Conservation (phyloP, 306 rosid genomes). For the Gillenia trifoliata region DNA sequence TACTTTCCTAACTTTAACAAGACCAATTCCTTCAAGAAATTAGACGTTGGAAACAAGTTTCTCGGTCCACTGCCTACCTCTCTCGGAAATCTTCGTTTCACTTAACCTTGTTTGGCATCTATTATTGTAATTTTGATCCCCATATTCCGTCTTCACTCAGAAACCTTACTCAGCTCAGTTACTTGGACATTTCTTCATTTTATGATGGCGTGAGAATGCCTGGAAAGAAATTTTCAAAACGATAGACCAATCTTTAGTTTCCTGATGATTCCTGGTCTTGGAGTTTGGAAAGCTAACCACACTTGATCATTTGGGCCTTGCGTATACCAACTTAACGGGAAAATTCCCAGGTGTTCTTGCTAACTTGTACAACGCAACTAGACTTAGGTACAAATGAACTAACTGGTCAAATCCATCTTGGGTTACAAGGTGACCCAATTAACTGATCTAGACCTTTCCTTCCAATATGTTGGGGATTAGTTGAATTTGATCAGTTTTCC, state of each 20-base stretch:
- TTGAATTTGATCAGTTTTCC: conserved; percentile 17
- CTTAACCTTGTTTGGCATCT: background rate
- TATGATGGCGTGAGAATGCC: too few relatives aligned
- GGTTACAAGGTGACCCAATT: background rate
- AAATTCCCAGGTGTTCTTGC: too few relatives aligned
- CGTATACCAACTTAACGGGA: too few relatives aligned
- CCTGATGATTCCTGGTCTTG: background rate
- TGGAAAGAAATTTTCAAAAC: too few relatives aligned
- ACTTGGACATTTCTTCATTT: background rate
- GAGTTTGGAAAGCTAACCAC: background rate
- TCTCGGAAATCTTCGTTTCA: conserved; percentile 17
- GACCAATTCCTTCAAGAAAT: too few relatives aligned
- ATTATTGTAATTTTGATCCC: background rate
- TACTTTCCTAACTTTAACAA: too few relatives aligned
- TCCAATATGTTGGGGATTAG: background rate
- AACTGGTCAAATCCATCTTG: conserved; percentile 7
- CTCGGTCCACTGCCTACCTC: conserved; percentile 28
- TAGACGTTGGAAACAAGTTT: conserved; percentile 27
- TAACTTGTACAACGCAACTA: too few relatives aligned
- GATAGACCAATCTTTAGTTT: conserved; percentile 11
- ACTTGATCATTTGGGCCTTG: too few relatives aligned
- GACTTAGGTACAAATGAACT: too few relatives aligned
- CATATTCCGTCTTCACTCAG: conserved; percentile 30
- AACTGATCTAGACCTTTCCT: background rate
- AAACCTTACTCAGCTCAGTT: conserved; percentile 4